A percentile compares a stretch with the other conserved stretches of the same genome.
These are phyloP conservation scores for Helotiales sp. DNA, from an alignment of 2,329 filamentous ascomycete genomes.

Conservation along the genomic window DNA sequence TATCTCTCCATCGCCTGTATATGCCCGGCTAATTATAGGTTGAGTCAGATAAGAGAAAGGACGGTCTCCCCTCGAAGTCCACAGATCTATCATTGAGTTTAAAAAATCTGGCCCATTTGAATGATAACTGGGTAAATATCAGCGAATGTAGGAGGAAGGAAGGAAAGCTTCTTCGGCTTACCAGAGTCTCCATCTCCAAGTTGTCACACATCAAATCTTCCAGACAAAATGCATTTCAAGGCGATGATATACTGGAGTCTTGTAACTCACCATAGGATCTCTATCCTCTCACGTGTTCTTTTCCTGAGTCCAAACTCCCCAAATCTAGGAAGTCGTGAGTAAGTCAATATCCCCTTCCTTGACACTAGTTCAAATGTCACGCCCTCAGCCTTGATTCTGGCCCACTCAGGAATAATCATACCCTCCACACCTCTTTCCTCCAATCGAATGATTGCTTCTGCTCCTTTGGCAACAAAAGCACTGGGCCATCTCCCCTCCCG, in stretches of 20 bases:
- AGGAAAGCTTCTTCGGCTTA: no score
- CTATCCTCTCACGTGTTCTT: not conserved
- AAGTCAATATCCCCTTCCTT: conserved; percentile 1
- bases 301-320: not conserved
- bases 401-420: conserved; percentile 11
- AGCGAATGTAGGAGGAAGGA: no score
- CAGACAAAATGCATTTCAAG: not conserved
- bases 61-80: no score
- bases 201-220: not conserved
- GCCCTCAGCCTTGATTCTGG: conserved; percentile 8
- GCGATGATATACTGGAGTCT: no score
- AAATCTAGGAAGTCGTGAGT: not conserved
- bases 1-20: not conserved
- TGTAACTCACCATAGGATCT: not conserved
- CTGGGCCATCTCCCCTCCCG: conserved; percentile 21
- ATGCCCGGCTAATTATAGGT: not conserved
- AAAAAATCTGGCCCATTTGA: no score
- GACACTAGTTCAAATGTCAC: conserved; percentile 5
- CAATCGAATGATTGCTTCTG: conserved; percentile 1
- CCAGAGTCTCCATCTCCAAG: not conserved
- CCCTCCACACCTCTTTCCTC: conserved; percentile 5
- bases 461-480: conserved; percentile 9
- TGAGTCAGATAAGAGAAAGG: not conserved
- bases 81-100: no score
- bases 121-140: no score